Conservation (phyloP, 2,329 filamentous ascomycete genomes). For the Penicillium sp. region DNA sequence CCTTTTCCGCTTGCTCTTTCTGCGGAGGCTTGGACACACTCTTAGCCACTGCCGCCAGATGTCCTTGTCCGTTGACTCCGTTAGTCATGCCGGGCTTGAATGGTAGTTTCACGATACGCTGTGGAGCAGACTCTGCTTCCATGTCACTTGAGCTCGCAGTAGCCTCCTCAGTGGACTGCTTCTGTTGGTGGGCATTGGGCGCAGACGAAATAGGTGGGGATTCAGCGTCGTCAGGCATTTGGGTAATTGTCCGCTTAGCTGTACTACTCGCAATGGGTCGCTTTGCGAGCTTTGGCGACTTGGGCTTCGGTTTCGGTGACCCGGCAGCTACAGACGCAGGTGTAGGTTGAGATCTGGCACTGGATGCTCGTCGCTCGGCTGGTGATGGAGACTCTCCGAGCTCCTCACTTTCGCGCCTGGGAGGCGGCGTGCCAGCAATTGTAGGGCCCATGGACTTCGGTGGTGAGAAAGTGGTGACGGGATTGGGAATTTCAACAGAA, state of each 20-base stretch:
- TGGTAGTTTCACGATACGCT: background rate
- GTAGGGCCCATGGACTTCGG: constrained; percentile 2
- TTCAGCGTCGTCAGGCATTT: constrained; percentile 1
- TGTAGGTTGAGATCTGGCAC: background rate
- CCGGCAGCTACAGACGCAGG: background rate
- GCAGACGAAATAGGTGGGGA: background rate
- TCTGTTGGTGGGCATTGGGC: background rate
- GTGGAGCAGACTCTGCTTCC: background rate
- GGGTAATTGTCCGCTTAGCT: constrained; percentile 3
- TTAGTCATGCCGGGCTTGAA: background rate
- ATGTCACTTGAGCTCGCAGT: background rate
- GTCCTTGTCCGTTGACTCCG: background rate
- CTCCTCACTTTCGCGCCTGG: constrained; percentile 27
- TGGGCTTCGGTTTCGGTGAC: background rate
- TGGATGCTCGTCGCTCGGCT: background rate
- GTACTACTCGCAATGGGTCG: background rate
- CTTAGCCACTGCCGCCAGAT: background rate
- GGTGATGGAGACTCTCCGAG: constrained; percentile 24
- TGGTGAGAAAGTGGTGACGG: background rate
- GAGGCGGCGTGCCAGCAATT: constrained; percentile 19
- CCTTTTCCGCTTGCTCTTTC: background rate
- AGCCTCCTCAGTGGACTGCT: background rate
- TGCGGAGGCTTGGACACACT: background rate
- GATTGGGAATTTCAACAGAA: constrained; percentile 22
- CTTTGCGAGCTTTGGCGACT: background rate